phyloP scores from a whole-genome alignment of 1,139 yeast genomes.

The Pichia sp. region DNA sequence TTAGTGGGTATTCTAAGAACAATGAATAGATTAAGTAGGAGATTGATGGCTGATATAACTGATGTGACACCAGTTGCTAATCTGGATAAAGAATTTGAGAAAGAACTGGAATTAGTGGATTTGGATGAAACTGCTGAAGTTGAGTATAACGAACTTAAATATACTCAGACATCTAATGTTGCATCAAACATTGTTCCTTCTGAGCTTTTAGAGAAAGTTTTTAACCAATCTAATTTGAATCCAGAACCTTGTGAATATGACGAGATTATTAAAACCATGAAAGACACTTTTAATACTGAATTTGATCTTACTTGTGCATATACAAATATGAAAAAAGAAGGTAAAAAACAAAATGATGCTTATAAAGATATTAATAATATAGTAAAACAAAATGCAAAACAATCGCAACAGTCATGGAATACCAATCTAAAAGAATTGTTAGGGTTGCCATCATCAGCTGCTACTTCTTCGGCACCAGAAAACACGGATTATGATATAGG shows the following conservation, averaged over 20 bases:
- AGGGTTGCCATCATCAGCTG: conserved; percentile 14
- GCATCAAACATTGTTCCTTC: conserved; percentile 26
- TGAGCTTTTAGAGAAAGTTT: conserved; percentile 17
- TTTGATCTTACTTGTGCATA: conserved; percentile 40
- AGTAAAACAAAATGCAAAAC: conserved; percentile 51
- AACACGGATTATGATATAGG: conserved; percentile 22
- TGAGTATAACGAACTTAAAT: conserved; percentile 53
- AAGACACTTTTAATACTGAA: conserved; percentile 30
- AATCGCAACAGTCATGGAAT: conserved; percentile 41
- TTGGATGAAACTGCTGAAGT: conserved; percentile 45
- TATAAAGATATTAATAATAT: conserved; percentile 44
- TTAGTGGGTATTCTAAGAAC: conserved; percentile 72
- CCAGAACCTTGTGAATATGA: conserved; percentile 24
- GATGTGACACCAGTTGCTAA: conserved; percentile 32
- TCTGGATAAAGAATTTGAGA: conserved; percentile 31
- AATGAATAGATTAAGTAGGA: conserved; percentile 80
- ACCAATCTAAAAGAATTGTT: conserved; percentile 11
- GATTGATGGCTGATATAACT: conserved; percentile 52
- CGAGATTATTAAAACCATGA: conserved; percentile 27
- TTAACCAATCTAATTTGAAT: conserved; percentile 24
- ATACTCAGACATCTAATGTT: conserved; percentile 34
- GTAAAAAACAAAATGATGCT: conserved; percentile 37
- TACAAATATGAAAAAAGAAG: conserved; percentile 33
- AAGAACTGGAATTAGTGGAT: conserved; percentile 57
- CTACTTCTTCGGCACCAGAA: conserved; percentile 12